Conservation (phyloP, 352 stramenopile species). For the Pythium apleroticum region DNA sequence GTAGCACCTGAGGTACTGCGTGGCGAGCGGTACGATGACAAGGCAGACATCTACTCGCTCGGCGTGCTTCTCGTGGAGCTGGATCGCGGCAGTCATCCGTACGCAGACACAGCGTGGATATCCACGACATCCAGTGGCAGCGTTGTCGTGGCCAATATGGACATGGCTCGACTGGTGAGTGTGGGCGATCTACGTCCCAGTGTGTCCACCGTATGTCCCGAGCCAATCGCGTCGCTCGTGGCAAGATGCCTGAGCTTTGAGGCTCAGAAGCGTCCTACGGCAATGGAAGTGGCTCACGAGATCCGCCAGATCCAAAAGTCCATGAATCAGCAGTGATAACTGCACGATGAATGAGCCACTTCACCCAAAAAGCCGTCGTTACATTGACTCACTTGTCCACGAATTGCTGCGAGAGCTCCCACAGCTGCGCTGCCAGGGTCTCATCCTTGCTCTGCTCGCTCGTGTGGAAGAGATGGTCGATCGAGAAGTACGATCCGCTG, state of each 20-base stretch:
- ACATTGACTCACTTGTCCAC: slow-evolving; percentile 35
- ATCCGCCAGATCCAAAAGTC: neutral
- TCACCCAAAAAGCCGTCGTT: neutral
- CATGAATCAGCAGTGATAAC: too few relatives aligned
- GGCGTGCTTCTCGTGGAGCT: slow-evolving; percentile 28
- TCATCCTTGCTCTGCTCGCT: slow-evolving; percentile 35
- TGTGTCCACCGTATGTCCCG: slow-evolving; percentile 8
- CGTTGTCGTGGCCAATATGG: neutral
- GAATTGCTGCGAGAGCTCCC: slow-evolving; percentile 33
- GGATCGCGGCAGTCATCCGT: slow-evolving; percentile 1
- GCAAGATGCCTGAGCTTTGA: slow-evolving; percentile 21
- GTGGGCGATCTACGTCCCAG: slow-evolving; percentile 15
- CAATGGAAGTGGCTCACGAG: neutral
- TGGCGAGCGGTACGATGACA: slow-evolving; percentile 33
- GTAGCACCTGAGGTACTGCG: slow-evolving; percentile 34
- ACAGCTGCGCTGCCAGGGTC: slow-evolving; percentile 27
- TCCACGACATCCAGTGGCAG: neutral
- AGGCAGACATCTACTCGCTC: slow-evolving; percentile 38
- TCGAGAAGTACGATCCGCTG: slow-evolving; percentile 34
- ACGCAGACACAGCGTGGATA: slow-evolving; percentile 6
- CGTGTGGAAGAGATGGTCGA: slow-evolving; percentile 40
- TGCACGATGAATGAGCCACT: too few relatives aligned
- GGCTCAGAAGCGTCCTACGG: neutral
- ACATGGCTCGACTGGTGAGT: slow-evolving; percentile 20
- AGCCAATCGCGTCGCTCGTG: slow-evolving; percentile 13